These are phyloP conservation scores for Sodiomyces alkalinus DNA, from an alignment of 2,329 filamentous ascomycete species.

Conservation along the genomic window DNA sequence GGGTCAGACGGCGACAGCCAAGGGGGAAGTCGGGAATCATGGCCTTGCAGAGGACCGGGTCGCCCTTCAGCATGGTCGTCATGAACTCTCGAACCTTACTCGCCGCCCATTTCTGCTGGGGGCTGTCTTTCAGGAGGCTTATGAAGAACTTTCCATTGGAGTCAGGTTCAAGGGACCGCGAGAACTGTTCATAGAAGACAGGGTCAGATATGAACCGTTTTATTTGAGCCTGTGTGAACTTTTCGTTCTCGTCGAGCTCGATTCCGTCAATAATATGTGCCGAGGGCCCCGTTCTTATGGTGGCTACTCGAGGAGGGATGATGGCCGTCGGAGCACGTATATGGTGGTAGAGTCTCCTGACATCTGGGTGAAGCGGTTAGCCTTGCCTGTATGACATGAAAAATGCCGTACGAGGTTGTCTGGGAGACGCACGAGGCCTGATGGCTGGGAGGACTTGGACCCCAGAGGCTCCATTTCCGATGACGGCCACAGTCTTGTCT, in stretches of 20 bases:
- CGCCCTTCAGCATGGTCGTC: slow-evolving; percentile 27
- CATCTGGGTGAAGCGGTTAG: slow-evolving; percentile 14
- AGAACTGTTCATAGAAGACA: slow-evolving; percentile 28
- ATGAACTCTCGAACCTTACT: slow-evolving; percentile 29
- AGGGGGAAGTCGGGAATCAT: slow-evolving; percentile 34
- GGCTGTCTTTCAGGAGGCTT: slow-evolving; percentile 25
- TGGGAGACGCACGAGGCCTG: slow-evolving; percentile 13
- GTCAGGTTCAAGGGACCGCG: slow-evolving; percentile 30
- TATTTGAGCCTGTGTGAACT: slow-evolving; percentile 22
- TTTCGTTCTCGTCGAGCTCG: slow-evolving; percentile 10
- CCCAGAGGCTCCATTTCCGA: slow-evolving; percentile 39
- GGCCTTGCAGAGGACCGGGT: slow-evolving; percentile 32
- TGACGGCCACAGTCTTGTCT: slow-evolving; percentile 38
- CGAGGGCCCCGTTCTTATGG: slow-evolving; percentile 18
- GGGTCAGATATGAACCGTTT: slow-evolving; percentile 30
- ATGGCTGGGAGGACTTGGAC: slow-evolving; percentile 37
- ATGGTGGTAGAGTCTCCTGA: slow-evolving; percentile 24
- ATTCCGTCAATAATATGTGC: slow-evolving; percentile 11
- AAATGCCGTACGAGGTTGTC: neutral
- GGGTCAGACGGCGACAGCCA: slow-evolving; percentile 33
- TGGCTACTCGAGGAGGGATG: slow-evolving; percentile 18
- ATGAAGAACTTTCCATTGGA: slow-evolving; percentile 26
- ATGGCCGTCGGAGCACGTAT: slow-evolving; percentile 28
- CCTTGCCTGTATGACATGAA: neutral
- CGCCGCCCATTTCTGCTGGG: slow-evolving; percentile 24